phyloP scores from a whole-genome alignment of 305 asterid species.

The Galium porrigens region DNA sequence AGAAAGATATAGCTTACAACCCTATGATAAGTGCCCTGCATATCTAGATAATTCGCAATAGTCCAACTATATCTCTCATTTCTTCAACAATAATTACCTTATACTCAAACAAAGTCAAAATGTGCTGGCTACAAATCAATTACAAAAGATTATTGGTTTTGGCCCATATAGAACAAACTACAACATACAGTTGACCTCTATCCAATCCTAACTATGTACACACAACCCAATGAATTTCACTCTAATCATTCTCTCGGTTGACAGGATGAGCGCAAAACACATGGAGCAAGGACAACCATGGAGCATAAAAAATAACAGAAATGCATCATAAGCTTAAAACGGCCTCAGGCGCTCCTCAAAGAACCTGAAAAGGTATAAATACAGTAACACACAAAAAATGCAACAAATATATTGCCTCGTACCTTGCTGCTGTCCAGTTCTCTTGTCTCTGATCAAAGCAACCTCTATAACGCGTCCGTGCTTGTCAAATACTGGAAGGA shows the following conservation, averaged over 20 bases:
- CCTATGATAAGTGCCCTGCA: not conserved
- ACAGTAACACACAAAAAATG: conserved; percentile 15
- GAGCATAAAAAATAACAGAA: conserved; percentile 38
- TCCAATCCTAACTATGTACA: conserved; percentile 25
- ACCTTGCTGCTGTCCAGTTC: conserved; percentile 97
- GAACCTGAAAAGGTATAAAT: conserved; percentile 67
- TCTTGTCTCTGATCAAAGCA: conserved; percentile 85
- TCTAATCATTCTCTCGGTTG: conserved; percentile 56
- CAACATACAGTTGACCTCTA: conserved; percentile 23
- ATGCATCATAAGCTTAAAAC: conserved; percentile 48
- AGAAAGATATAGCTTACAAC: not conserved
- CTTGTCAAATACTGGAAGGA: conserved; percentile 70
- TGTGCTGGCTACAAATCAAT: conserved; percentile 17
- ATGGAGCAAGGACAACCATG: conserved; percentile 28
- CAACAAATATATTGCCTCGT: conserved; percentile 23
- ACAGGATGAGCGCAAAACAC: conserved; percentile 44
- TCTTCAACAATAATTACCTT: conserved; percentile 8
- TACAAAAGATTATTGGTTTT: conserved; percentile 14
- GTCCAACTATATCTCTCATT: not conserved
- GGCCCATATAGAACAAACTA: conserved; percentile 24
- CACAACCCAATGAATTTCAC: conserved; percentile 24
- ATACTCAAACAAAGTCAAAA: conserved; percentile 4
- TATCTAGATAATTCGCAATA: not conserved
- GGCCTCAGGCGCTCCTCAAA: conserved; percentile 57
- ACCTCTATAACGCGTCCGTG: conserved; percentile 85